Evolutionary conservation across 2,329 filamentous ascomycete genomes (phyloP).

Genomic region (Seiridium unicorne): DNA sequence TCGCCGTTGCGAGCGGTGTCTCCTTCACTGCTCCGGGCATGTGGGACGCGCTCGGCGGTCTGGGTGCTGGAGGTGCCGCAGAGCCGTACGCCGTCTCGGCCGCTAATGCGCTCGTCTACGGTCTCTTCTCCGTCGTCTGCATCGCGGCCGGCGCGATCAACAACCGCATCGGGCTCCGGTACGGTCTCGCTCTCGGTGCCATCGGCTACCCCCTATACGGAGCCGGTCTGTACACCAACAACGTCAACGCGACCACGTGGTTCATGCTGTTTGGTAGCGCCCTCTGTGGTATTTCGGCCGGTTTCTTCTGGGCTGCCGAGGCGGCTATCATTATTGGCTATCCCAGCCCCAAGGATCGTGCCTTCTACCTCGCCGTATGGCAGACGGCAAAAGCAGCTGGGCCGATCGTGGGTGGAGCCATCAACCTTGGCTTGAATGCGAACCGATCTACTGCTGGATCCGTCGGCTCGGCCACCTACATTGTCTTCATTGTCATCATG

Average conservation of each 20-base stretch:
- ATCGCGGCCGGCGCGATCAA: slow-evolving; percentile 35
- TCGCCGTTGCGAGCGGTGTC: slow-evolving; percentile 34
- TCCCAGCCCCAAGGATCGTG: slow-evolving; percentile 59
- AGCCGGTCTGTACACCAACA: slow-evolving; percentile 64
- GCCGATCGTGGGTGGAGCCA: slow-evolving; percentile 47
- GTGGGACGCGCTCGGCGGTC: slow-evolving; percentile 40
- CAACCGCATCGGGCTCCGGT: slow-evolving; percentile 35
- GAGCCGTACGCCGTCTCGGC: slow-evolving; percentile 40
- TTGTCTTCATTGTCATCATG: slow-evolving; percentile 31
- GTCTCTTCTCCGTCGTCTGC: slow-evolving; percentile 41
- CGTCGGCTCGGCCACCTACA: slow-evolving; percentile 24
- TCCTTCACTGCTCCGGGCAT: slow-evolving; percentile 40
- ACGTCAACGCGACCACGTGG: slow-evolving; percentile 61
- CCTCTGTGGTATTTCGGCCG: slow-evolving; percentile 61
- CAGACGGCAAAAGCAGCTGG: slow-evolving; percentile 38
- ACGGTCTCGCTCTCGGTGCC: slow-evolving; percentile 39
- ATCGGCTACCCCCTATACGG: slow-evolving; percentile 65
- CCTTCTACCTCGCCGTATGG: slow-evolving; percentile 53
- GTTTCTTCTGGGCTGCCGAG: slow-evolving; percentile 68
- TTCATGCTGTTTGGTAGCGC: slow-evolving; percentile 62
- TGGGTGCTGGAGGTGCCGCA: slow-evolving; percentile 40
- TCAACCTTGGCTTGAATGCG: slow-evolving; percentile 46
- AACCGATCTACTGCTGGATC: slow-evolving; percentile 17
- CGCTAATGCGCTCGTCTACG: slow-evolving; percentile 44
- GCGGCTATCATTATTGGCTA: slow-evolving; percentile 65